Evolutionary conservation across 164 flowering plant species (phyloP).

Genomic region (Brasenia schreberi): DNA sequence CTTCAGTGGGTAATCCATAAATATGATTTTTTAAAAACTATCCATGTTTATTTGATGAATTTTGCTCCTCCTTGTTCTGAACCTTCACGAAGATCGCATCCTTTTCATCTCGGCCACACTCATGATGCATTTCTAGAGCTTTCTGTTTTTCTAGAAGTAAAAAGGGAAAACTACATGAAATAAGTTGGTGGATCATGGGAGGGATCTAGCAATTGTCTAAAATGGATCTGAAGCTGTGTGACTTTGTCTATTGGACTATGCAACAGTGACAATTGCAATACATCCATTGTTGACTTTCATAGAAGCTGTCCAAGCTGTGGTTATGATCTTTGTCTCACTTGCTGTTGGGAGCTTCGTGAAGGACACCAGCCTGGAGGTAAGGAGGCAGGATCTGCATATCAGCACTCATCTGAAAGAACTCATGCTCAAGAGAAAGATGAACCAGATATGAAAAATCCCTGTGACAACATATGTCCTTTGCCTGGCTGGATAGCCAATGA

Average conservation of each 20-base stretch:
- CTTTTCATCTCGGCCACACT: no score
- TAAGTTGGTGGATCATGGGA: no score
- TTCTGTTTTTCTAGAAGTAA: no score
- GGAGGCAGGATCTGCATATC: constrained; percentile 18
- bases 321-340: constrained; percentile 68
- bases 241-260: constrained; percentile 1
- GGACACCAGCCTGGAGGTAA: constrained; percentile 30
- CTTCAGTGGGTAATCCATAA: no score
- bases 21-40: no score
- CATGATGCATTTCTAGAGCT: no score
- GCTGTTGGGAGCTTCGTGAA: constrained; percentile 54
- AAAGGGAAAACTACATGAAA: no score
- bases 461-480: constrained; percentile 6
- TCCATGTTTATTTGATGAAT: no score
- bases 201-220: no score
- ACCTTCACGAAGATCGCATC: no score
- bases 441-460: neutral
- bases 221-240: neutral
- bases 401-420: constrained; percentile 11
- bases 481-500: constrained; percentile 35
- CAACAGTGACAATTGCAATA: constrained; percentile 59
- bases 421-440: constrained; percentile 10
- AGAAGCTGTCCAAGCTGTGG: constrained; percentile 72
- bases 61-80: no score
- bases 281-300: constrained; percentile 61